phyloP scores from a whole-genome alignment of 345 rosid species.

The thale cress (Arabidopsis thaliana) region TAIR10.1 NC_003070.9:8570501-8571000 shows the following conservation, averaged over 20 bases:
- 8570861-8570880: background rate
- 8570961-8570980: background rate
- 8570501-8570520: slow-evolving; percentile 23
- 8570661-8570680: background rate
- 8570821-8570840: no score
- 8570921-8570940: background rate
- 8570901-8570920: background rate
- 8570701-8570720: background rate
- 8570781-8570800: background rate
- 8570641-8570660: slow-evolving; percentile 20
- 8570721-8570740: background rate
- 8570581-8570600: background rate
- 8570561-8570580: slow-evolving; percentile 22
- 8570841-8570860: background rate
- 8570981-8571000: background rate
- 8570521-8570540: slow-evolving; percentile 23
- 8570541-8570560: slow-evolving; percentile 14
- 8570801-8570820: background rate
- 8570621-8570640: background rate
- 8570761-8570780: background rate
- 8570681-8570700: background rate
- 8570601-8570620: background rate
- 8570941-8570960: background rate
- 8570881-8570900: background rate
- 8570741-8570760: background rate